A percentile compares a stretch with the other conserved stretches of the same genome.
These are phyloP conservation scores for Saccharomyces hybrid DNA, from an alignment of 1,139 yeast species.

Conservation along the genomic window DNA sequence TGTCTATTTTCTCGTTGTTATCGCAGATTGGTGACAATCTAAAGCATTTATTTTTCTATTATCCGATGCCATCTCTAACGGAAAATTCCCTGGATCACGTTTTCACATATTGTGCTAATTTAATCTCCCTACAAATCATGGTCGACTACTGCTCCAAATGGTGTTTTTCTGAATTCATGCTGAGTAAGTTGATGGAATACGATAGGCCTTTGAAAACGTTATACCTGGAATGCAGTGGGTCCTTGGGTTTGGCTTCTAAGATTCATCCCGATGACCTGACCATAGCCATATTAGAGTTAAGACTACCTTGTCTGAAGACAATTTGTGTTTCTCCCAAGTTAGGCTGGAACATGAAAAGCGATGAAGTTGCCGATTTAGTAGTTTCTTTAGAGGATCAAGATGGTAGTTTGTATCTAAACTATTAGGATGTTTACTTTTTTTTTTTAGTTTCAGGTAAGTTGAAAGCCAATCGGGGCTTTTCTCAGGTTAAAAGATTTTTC, in stretches of 20 bases:
- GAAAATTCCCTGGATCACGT: conserved; percentile 65
- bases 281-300: conserved; percentile 68
- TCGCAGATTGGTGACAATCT: conserved; percentile 58
- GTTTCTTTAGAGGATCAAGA: conserved; percentile 37
- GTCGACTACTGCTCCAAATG: conserved; percentile 75
- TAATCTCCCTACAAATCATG: conserved; percentile 53
- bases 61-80: conserved; percentile 80
- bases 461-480: background rate
- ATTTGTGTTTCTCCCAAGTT: conserved; percentile 65
- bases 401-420: conserved; percentile 33
- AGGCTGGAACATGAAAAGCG: conserved; percentile 81
- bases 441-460: background rate
- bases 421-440: conserved; percentile 10
- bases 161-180: conserved; percentile 49
- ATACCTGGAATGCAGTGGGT: conserved; percentile 77
- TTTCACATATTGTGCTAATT: conserved; percentile 67
- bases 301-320: conserved; percentile 59
- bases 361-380: conserved; percentile 55
- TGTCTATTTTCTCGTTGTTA: conserved; percentile 53
- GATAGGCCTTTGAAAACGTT: conserved; percentile 55
- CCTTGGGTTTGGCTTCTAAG: conserved; percentile 75
- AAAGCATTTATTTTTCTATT: conserved; percentile 56
- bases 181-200: conserved; percentile 25
- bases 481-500: background rate
- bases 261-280: conserved; percentile 84